These are phyloP conservation scores for Hsuehochloa calcarea DNA, from an alignment of 176 grass and related monocot genomes.

Conservation along the genomic window DNA sequence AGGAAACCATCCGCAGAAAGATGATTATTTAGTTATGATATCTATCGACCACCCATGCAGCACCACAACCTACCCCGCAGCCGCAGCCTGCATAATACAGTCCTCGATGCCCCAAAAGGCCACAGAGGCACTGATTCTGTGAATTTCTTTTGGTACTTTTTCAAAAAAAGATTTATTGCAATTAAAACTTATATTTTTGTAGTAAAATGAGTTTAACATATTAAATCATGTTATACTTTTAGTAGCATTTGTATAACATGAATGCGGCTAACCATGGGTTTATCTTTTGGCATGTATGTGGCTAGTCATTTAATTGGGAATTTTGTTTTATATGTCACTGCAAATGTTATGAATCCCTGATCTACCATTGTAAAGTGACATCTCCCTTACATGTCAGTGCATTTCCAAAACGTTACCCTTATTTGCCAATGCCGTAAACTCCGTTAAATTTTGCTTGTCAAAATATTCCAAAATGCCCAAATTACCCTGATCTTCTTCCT, in stretches of 20 bases:
- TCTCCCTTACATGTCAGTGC: too few species aligned
- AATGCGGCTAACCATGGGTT: not conserved
- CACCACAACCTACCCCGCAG: not conserved
- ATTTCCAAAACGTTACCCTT: too few species aligned
- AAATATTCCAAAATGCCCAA: too few species aligned
- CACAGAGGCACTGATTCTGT: not conserved
- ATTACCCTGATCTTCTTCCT: too few species aligned
- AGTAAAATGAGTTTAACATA: not conserved
- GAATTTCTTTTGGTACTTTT: not conserved
- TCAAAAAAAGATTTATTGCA: not conserved
- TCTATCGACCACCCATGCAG: not conserved
- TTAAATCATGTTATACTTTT: not conserved
- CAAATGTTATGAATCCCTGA: too few species aligned
- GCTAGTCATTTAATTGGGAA: not conserved
- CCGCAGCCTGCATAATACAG: not conserved
- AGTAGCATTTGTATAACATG: not conserved
- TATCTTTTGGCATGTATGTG: not conserved
- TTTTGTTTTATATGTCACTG: too few species aligned
- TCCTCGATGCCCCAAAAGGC: not conserved
- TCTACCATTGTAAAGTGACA: too few species aligned
- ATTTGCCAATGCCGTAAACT: too few species aligned
- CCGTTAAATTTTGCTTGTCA: too few species aligned
- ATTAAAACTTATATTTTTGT: not conserved
- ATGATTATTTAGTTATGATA: not conserved
- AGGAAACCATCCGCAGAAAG: not conserved